These are phyloP conservation scores for Suillus ampliporus DNA, from an alignment of 768 basidiomycete species.

Conservation along the genomic window DNA sequence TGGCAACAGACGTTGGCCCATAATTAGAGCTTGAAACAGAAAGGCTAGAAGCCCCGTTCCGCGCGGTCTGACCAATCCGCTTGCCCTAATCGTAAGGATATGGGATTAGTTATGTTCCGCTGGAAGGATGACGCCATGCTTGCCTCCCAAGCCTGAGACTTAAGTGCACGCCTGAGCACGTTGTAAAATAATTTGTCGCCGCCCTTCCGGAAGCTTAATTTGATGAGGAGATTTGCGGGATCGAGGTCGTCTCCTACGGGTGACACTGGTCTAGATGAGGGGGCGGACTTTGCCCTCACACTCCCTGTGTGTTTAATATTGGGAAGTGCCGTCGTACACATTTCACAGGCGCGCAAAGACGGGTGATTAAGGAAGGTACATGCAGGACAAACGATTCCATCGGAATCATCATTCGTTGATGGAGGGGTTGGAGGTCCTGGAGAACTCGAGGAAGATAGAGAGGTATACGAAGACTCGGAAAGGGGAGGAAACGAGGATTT, in stretches of 20 bases:
- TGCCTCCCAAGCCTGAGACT: conserved; percentile 80
- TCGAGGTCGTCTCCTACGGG: conserved; percentile 37
- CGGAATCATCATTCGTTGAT: conserved; percentile 24
- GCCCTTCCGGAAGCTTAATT: conserved; percentile 90
- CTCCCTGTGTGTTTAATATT: conserved; percentile 21
- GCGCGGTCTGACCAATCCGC: conserved; percentile 28
- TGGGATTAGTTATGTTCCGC: neutral
- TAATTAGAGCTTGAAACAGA: conserved; percentile 23
- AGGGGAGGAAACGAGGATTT: conserved; percentile 48
- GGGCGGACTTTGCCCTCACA: conserved; percentile 59
- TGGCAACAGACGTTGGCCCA: conserved; percentile 18
- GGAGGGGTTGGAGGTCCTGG: conserved; percentile 26
- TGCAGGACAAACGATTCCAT: conserved; percentile 70
- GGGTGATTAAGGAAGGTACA: conserved; percentile 95
- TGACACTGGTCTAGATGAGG: conserved; percentile 67
- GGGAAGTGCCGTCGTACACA: conserved; percentile 79
- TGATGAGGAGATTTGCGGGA: conserved; percentile 57
- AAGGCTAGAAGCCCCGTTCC: conserved; percentile 29
- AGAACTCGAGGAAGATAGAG: conserved; percentile 29
- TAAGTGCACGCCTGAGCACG: conserved; percentile 71
- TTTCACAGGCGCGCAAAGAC: conserved; percentile 77
- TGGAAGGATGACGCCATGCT: conserved; percentile 17
- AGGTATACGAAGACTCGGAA: conserved; percentile 40
- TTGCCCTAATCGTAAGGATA: conserved; percentile 29
- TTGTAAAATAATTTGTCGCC: conserved; percentile 87